These are phyloP conservation scores for Sordariomycetes sp. DNA, from an alignment of 2,329 filamentous ascomycete species.

Conservation along the genomic window DNA sequence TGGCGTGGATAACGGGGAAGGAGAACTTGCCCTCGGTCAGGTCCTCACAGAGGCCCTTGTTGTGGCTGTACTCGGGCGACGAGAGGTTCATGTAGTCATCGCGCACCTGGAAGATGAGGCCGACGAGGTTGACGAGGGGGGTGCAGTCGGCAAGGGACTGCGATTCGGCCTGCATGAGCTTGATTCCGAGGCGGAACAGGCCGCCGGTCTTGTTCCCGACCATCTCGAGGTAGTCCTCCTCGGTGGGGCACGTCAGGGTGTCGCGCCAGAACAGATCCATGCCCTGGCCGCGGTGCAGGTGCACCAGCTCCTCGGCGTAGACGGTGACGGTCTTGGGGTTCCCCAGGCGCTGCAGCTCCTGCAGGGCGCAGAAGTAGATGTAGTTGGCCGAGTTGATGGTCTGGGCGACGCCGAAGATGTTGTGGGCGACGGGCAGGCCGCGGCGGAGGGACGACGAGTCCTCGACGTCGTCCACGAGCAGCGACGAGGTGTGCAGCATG, in stretches of 20 bases:
- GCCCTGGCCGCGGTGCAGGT: slow-evolving; percentile 77
- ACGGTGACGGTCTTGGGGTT: slow-evolving; percentile 59
- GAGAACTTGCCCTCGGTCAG: slow-evolving; percentile 95
- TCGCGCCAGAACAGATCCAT: slow-evolving; percentile 91
- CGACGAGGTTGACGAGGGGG: slow-evolving; percentile 74
- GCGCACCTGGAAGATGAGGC: slow-evolving; percentile 81
- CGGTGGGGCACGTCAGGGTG: slow-evolving; percentile 70
- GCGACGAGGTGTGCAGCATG: slow-evolving; percentile 77
- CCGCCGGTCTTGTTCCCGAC: slow-evolving; percentile 85
- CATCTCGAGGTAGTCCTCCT: slow-evolving; percentile 92
- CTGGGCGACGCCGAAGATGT: slow-evolving; percentile 75
- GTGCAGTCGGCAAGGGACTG: slow-evolving; percentile 54
- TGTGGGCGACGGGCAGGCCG: slow-evolving; percentile 72
- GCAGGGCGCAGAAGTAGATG: slow-evolving; percentile 71
- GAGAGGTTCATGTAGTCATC: slow-evolving; percentile 90
- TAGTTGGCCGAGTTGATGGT: slow-evolving; percentile 90
- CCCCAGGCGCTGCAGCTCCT: slow-evolving; percentile 60
- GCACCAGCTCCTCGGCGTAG: slow-evolving; percentile 73
- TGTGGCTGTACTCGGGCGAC: slow-evolving; percentile 63
- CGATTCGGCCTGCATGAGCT: slow-evolving; percentile 76
- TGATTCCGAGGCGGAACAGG: slow-evolving; percentile 73
- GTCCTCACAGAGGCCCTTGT: slow-evolving; percentile 93
- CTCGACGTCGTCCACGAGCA: slow-evolving; percentile 82
- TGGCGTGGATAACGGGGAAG: slow-evolving; percentile 90
- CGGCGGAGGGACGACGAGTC: slow-evolving; percentile 68